These are phyloP conservation scores for Curvularia sp. DNA, from an alignment of 2,329 filamentous ascomycete genomes.

Conservation along the genomic window DNA sequence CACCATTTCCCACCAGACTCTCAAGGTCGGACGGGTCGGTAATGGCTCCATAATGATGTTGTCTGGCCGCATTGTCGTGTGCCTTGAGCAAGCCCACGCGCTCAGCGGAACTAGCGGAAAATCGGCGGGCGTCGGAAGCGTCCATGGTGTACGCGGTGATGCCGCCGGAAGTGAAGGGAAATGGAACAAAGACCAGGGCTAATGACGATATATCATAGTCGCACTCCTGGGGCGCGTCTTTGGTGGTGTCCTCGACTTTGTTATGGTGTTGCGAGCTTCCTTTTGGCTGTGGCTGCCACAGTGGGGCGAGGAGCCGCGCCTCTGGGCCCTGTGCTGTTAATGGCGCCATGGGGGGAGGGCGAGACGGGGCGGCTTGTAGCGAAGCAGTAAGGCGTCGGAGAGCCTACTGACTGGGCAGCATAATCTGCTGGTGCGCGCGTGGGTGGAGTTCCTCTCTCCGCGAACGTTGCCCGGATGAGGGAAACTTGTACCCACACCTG, in stretches of 20 bases:
- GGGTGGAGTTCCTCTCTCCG: slow-evolving; percentile 12
- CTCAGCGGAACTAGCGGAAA: slow-evolving; percentile 39
- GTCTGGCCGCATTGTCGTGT: slow-evolving; percentile 28
- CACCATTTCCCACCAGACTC: slow-evolving; percentile 33
- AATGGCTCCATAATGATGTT: slow-evolving; percentile 38
- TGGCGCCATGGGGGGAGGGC: slow-evolving; percentile 17
- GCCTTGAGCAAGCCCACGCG: slow-evolving; percentile 35
- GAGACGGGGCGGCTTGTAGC: slow-evolving; percentile 22
- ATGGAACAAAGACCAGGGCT: slow-evolving; percentile 32
- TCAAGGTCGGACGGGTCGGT: slow-evolving; percentile 38
- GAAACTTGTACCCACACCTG: slow-evolving; percentile 11
- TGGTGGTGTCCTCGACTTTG: slow-evolving; percentile 4
- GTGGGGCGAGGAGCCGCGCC: slow-evolving; percentile 22
- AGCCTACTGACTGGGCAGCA: slow-evolving; percentile 18
- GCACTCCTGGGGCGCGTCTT: slow-evolving; percentile 10
- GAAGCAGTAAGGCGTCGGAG: slow-evolving; percentile 15
- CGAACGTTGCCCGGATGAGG: slow-evolving; percentile 16
- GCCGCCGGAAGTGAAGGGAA: slow-evolving; percentile 32
- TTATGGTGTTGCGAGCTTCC: slow-evolving; percentile 8
- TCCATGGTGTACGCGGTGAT: slow-evolving; percentile 39
- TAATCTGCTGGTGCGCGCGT: slow-evolving; percentile 10
- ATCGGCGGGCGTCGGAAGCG: slow-evolving; percentile 39
- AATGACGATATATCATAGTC: slow-evolving; percentile 34
- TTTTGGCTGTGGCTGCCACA: slow-evolving; percentile 15
- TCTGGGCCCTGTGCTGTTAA: slow-evolving; percentile 16